Evolutionary conservation across 148 eudicot genomes (phyloP).

Genomic region (Tetragonia tetragonoides): DNA sequence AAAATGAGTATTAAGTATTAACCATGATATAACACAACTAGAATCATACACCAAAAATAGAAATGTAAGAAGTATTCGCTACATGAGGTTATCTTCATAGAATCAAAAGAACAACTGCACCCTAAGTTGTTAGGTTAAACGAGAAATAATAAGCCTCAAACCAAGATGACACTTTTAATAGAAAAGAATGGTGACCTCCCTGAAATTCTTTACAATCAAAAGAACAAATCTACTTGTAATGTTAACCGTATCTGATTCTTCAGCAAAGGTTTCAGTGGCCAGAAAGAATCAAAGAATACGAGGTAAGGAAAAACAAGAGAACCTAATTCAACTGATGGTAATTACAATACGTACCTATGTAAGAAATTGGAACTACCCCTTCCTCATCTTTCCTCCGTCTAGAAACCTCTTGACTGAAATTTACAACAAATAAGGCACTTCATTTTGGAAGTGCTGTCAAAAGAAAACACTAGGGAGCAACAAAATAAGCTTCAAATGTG

Average conservation of each 20-base stretch:
- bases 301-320: not conserved
- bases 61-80: too few species aligned
- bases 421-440: slow-evolving; percentile 17
- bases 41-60: not conserved
- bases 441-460: not conserved
- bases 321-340: slow-evolving; percentile 12
- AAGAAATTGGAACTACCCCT: slow-evolving; percentile 1
- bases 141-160: not conserved
- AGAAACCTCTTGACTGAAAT: slow-evolving; percentile 17
- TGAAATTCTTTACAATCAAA: not conserved
- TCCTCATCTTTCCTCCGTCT: slow-evolving; percentile 3
- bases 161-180: not conserved
- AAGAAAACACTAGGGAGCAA: slow-evolving; percentile 2
- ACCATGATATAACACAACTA: not conserved
- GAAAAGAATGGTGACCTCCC: not conserved
- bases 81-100: too few species aligned
- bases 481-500: slow-evolving; percentile 1
- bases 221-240: not conserved
- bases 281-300: not conserved
- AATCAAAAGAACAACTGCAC: not conserved
- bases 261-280: too few species aligned
- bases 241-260: not conserved
- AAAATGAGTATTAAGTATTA: too few species aligned
- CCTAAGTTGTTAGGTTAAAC: not conserved
- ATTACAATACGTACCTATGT: slow-evolving; percentile 21